These are phyloP conservation scores for Arthrobotrys conoides DNA, from an alignment of 2,329 filamentous ascomycete species.

Conservation along the genomic window DNA sequence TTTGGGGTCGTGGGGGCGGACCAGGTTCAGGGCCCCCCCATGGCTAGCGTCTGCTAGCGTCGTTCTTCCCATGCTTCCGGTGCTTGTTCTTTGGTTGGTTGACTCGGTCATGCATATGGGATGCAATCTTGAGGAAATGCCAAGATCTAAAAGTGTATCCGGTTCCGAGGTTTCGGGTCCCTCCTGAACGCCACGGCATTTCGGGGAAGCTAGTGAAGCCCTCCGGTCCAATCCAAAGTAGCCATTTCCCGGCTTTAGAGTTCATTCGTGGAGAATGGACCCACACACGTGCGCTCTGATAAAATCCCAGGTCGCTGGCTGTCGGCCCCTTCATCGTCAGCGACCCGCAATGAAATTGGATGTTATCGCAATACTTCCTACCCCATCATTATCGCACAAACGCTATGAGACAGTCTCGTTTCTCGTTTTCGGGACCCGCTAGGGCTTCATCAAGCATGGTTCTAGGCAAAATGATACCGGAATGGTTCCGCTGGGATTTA, in stretches of 20 bases:
- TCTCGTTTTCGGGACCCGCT: slow-evolving; percentile 47
- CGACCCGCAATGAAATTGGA: slow-evolving; percentile 51
- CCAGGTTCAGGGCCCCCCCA: slow-evolving; percentile 35
- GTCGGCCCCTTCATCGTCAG: slow-evolving; percentile 41
- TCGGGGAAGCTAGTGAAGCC: slow-evolving; percentile 58
- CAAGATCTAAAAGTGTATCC: slow-evolving; percentile 53
- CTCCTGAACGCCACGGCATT: slow-evolving; percentile 61
- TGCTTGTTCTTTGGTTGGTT: slow-evolving; percentile 54
- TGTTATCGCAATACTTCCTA: slow-evolving; percentile 9
- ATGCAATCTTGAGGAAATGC: slow-evolving; percentile 36
- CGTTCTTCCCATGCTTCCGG: slow-evolving; percentile 45
- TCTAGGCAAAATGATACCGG: slow-evolving; percentile 46
- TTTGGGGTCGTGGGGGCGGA: slow-evolving; percentile 52
- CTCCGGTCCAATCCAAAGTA: slow-evolving; percentile 57
- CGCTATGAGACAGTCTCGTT: slow-evolving; percentile 48
- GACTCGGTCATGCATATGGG: slow-evolving; percentile 39
- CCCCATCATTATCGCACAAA: slow-evolving; percentile 30
- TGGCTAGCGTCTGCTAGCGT: slow-evolving; percentile 42
- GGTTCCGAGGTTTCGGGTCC: slow-evolving; percentile 61
- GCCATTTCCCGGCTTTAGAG: slow-evolving; percentile 34
- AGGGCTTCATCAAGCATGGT: slow-evolving; percentile 27
- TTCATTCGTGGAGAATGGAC: slow-evolving; percentile 50
- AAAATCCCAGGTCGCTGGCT: slow-evolving; percentile 56
- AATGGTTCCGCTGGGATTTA: slow-evolving; percentile 60
- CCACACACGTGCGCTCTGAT: slow-evolving; percentile 47